Evolutionary conservation across 176 grass and related monocot species (phyloP).

Genomic region (Microstegium vimineum): DNA sequence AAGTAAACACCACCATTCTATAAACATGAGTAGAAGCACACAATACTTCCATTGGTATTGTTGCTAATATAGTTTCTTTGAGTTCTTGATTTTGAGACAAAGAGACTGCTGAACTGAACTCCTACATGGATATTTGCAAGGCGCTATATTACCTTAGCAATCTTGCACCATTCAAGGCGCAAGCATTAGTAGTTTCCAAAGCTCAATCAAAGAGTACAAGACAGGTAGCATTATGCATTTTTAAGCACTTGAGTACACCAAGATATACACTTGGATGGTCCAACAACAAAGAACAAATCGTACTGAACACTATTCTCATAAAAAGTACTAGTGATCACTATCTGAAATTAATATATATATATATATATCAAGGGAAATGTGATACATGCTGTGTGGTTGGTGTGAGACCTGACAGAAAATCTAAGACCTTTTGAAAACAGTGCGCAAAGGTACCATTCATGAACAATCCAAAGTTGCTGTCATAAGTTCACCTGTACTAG

Average conservation of each 20-base stretch:
- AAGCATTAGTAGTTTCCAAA: neutral
- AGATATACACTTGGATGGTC: neutral
- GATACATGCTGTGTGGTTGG: conserved; percentile 35
- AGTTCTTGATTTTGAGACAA: neutral
- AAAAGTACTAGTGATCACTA: neutral
- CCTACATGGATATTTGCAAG: neutral
- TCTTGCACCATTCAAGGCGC: neutral
- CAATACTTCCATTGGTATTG: neutral
- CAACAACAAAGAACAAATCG: neutral
- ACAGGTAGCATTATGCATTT: neutral
- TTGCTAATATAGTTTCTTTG: neutral
- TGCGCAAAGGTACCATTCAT: conserved; percentile 15
- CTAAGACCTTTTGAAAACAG: conserved; percentile 34
- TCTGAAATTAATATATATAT: neutral
- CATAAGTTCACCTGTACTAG: neutral
- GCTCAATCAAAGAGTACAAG: neutral
- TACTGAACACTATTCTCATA: neutral
- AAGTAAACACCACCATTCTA: neutral
- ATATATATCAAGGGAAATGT: conserved; percentile 35
- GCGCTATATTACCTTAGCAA: neutral
- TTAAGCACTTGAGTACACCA: neutral
- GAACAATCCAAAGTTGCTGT: conserved; percentile 21
- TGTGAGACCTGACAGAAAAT: conserved; percentile 20
- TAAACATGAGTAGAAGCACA: neutral
- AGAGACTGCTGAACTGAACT: neutral